Evolutionary conservation across 2,329 filamentous ascomycete species (phyloP).

Genomic region (Verticillium alfalfae): DNA sequence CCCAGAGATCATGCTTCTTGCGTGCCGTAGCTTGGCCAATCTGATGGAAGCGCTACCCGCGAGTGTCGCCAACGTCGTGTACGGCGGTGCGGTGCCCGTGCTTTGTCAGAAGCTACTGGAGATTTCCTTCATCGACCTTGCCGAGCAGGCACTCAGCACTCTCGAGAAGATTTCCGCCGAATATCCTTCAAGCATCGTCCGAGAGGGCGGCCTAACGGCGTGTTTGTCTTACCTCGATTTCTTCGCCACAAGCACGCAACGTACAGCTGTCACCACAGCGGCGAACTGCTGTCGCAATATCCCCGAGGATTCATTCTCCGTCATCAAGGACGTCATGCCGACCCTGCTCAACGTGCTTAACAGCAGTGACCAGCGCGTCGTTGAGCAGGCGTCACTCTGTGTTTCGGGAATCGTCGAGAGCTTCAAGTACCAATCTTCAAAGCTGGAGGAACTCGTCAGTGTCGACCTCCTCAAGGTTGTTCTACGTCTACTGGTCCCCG

Average conservation of each 20-base stretch:
- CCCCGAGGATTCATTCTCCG: conserved; percentile 84
- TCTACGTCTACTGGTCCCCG: conserved; percentile 80
- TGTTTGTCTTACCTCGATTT: conserved; percentile 96
- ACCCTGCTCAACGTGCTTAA: conserved; percentile 83
- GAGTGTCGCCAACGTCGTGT: conserved; percentile 91
- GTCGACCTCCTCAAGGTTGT: conserved; percentile 81
- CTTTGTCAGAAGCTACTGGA: conserved; percentile 92
- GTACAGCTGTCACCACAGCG: conserved; percentile 93
- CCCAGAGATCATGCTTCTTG: conserved; percentile 93
- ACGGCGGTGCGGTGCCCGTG: conserved; percentile 92
- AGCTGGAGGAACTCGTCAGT: conserved; percentile 88
- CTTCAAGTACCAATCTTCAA: conserved; percentile 82
- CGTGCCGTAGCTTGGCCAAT: conserved; percentile 92
- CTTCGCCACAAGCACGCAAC: conserved; percentile 93
- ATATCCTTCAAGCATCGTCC: conserved; percentile 90
- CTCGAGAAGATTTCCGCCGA: conserved; percentile 96
- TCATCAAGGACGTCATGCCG: conserved; percentile 93
- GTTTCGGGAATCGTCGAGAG: conserved; percentile 96
- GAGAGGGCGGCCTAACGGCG: conserved; percentile 91
- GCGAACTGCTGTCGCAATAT: conserved; percentile 98
- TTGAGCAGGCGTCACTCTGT: conserved; percentile 93
- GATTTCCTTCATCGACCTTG: conserved; percentile 94
- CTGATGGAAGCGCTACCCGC: conserved; percentile 94
- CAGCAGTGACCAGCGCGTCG: conserved; percentile 92
- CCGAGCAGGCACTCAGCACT: conserved; percentile 93